Evolutionary conservation across 106 monocot species (phyloP), one percentile per base, ranked within the genome.

Genomic region (Allium cepa): DNA sequence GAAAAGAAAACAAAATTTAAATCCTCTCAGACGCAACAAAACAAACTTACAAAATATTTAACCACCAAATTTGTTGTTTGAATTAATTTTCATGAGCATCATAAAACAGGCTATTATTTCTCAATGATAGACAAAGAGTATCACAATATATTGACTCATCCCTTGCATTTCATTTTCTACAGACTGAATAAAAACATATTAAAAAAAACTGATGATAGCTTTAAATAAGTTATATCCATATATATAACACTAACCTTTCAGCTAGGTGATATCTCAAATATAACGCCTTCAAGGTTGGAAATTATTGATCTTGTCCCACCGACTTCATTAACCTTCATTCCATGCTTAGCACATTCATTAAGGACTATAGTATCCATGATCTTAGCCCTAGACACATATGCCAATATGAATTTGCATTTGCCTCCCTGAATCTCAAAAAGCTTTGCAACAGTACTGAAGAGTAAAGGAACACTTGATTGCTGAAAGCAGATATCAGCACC

Each of bases 401-500:
- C 88, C 12, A 97, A 77, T 70, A 97, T 84, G 62, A 97, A 97
- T 75, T 53, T 92, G 84, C 86, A 87, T 45, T 70, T 66, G 52
- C 69, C 57, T 68, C 18, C 64, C 46, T 69, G 62, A 50, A 56
- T 50, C 50, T 12, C 64, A 14, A 97, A 80, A 80, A 92, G 71
- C 62, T 77, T 74, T 59, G 88, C 65, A 47, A 92, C 97, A n/a
- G 97, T 92, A 50, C 48, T 71, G 62, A 97, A 97, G 69, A 97
- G 92, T 56, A 64, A 75, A 59, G 89, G 78, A 74, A 97, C 75
- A 56, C 89, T 92, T 22, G 89, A 88, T 60, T 92, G 97, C 67
- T 97, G 97, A 80, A 97, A 97, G 75, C 97, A 97, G 66, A 97
- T 97, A 76, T 97, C 96, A 72, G 96, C 92, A 75, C 96, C 96